These are phyloP conservation scores for Metarhizium humberi DNA, from an alignment of 2,329 filamentous ascomycete species.

Conservation along the genomic window DNA sequence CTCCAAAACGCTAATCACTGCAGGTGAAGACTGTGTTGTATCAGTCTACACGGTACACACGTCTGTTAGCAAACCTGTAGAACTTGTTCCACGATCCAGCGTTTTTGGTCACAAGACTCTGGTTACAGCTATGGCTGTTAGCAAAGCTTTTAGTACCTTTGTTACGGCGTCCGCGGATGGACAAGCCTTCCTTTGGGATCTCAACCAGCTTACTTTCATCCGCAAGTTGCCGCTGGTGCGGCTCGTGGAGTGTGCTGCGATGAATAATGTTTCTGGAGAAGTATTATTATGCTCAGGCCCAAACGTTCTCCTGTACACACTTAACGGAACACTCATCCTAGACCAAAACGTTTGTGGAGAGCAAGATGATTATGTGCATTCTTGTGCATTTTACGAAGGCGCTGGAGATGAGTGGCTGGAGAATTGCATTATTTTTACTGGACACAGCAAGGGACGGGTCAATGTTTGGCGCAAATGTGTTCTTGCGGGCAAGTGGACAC, in stretches of 20 bases:
- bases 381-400: slow-evolving; percentile 89
- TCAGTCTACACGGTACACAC: slow-evolving; percentile 70
- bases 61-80: slow-evolving; percentile 57
- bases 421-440: slow-evolving; percentile 78
- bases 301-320: slow-evolving; percentile 68
- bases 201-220: slow-evolving; percentile 83
- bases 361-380: slow-evolving; percentile 66
- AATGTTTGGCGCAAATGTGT: slow-evolving; percentile 62
- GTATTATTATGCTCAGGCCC: slow-evolving; percentile 76
- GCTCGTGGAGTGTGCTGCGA: slow-evolving; percentile 62
- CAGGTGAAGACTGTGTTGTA: slow-evolving; percentile 85
- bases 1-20: slow-evolving; percentile 82
- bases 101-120: slow-evolving; percentile 86
- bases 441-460: slow-evolving; percentile 73
- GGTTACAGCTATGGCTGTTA: slow-evolving; percentile 74
- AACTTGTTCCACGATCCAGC: slow-evolving; percentile 68
- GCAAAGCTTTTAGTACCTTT: slow-evolving; percentile 79
- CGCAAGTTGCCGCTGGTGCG: slow-evolving; percentile 56
- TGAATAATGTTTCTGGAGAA: slow-evolving; percentile 87
- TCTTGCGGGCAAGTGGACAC: slow-evolving; percentile 54
- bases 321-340: slow-evolving; percentile 78
- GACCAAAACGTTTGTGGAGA: slow-evolving; percentile 69
- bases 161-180: slow-evolving; percentile 77
- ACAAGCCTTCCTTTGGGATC: slow-evolving; percentile 82
- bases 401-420: slow-evolving; percentile 86